Conservation (phyloP, 805 yeast genomes). For the Ogataea populi-albae region DNA sequence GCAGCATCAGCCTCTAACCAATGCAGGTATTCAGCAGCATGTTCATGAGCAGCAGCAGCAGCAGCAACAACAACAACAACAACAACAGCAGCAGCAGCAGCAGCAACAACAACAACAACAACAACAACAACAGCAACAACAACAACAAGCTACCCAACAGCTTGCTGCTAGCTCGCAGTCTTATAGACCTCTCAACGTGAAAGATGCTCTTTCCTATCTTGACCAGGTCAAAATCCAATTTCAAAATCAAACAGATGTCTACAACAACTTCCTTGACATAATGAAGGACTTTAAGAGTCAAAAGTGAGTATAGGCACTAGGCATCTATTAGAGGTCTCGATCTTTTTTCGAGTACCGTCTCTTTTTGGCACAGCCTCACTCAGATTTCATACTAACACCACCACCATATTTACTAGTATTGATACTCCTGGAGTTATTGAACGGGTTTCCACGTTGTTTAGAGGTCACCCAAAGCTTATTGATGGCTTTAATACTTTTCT, state of each 20-base stretch:
- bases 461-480: constrained; percentile 89
- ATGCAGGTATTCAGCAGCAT: constrained; percentile 14
- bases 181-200: constrained; percentile 85
- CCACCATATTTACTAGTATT: constrained; percentile 45
- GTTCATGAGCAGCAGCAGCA: constrained; percentile 12
- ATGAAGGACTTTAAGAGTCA: constrained; percentile 99
- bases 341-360: not conserved
- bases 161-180: constrained; percentile 28
- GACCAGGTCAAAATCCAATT: constrained; percentile 96
- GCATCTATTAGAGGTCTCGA: too few species aligned
- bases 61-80: constrained; percentile 9
- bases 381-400: constrained; percentile 26
- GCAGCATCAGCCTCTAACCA: constrained; percentile 17
- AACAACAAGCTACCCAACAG: constrained; percentile 26
- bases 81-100: constrained; percentile 19
- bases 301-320: constrained; percentile 41
- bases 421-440: constrained; percentile 99
- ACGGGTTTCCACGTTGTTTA: constrained; percentile 83
- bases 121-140: constrained; percentile 20
- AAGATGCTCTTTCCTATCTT: constrained; percentile 91
- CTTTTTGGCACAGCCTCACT: constrained; percentile 9
- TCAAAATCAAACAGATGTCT: constrained; percentile 89
- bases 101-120: constrained; percentile 9
- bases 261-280: constrained; percentile 92
- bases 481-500: constrained; percentile 97